Conservation (phyloP, 306 rosid genomes). For the Astragalus glycyphyllos region DNA sequence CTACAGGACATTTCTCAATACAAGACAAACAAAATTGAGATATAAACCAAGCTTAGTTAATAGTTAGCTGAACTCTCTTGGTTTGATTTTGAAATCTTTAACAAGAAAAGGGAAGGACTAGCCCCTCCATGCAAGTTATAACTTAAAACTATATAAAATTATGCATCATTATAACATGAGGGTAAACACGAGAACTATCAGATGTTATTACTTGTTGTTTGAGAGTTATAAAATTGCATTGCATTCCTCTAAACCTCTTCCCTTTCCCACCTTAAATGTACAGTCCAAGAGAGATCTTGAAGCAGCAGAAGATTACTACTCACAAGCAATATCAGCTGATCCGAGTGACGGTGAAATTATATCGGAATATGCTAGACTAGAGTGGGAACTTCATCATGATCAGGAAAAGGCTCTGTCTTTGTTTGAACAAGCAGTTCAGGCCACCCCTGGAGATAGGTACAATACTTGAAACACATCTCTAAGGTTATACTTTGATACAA, state of each 20-base stretch:
- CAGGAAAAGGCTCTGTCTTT: conserved; percentile 49
- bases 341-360: conserved; percentile 70
- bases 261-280: conserved; percentile 31
- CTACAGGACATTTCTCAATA: background rate
- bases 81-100: background rate
- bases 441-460: conserved; percentile 69
- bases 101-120: background rate
- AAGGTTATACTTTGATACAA: conserved; percentile 29
- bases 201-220: conserved; percentile 7
- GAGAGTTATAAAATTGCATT: conserved; percentile 12
- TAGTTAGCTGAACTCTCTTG: too few relatives aligned
- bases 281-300: conserved; percentile 74
- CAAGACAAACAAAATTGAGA: conserved; percentile 3
- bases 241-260: background rate
- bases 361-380: conserved; percentile 70
- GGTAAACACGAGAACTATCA: background rate
- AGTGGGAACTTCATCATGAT: conserved; percentile 83
- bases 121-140: background rate
- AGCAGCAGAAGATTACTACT: conserved; percentile 70
- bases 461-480: conserved; percentile 27
- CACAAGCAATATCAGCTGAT: conserved; percentile 62
- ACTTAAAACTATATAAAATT: background rate
- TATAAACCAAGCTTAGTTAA: conserved; percentile 11
- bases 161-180: background rate
- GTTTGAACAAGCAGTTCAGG: conserved; percentile 72